Evolutionary conservation across 768 basidiomycete genomes (phyloP), one percentile per base, ranked within the genome.

Genomic region (Lactarius hatsudake): DNA sequence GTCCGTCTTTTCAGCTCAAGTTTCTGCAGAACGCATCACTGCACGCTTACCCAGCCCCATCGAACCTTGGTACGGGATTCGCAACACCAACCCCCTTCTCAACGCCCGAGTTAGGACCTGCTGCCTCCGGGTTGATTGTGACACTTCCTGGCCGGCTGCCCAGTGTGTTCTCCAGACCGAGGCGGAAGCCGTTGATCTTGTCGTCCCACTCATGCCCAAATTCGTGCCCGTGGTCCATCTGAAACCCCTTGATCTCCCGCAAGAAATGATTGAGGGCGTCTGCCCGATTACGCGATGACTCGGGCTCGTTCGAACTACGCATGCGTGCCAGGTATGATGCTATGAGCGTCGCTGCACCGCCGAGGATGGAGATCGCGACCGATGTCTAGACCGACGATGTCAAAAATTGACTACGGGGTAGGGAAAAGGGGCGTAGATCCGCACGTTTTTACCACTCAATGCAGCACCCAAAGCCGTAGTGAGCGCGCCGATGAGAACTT

Each of bases 241-340:
- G 71, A 70, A 87, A 88, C 3, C 84, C 83, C 55, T 81, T 72
- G 43, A 81, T 80, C 69, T 90, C 86, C 32, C 89, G 86, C 32
- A 91, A 77, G 69, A 86, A 92, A 28, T 85, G 82, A 23, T 89
- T 86, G 1, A 91, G 79, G 64, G 87, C 86, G 68, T 87, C 85
- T 5, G 79, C 79, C 15, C 84, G 82, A 3, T 78, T 73, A 36
- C 81, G 78, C 0, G 87, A 88, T 20, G 81, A 61, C 67, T 91
- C 87, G 2, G 90, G 90, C 71, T 91, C 89, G 42, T 84, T 83
- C 0, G 88, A 86, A 15, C 89, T 88, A 32, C 89, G 84, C 30
- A 83, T 81, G 13, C 86, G 84, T 4, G 89, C 90, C 30, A 92
- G 80, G 75, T 88, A 91, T 2, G 89, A 87, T n/a, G 89, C 89